Percentiles rank a stretch among this genome's conserved stretches.
These are phyloP conservation scores for Keqinozyma sinolaborantium DNA, from an alignment of 1,139 yeast species.

Conservation along the genomic window DNA sequence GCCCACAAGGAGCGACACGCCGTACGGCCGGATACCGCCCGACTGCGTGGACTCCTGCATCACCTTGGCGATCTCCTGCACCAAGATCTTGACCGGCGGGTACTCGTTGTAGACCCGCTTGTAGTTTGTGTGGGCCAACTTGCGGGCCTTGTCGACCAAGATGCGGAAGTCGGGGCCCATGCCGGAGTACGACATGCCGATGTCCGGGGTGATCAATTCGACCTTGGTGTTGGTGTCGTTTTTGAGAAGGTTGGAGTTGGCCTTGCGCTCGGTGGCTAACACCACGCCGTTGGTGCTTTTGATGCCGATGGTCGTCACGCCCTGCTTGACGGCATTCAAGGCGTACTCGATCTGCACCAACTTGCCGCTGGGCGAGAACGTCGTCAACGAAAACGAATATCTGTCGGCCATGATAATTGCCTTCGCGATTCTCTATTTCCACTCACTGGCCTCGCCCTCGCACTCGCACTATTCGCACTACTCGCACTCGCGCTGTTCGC, in stretches of 20 bases:
- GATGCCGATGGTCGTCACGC: slow-evolving; percentile 95
- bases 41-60: slow-evolving; percentile 99
- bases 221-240: slow-evolving; percentile 76
- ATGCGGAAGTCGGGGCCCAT: slow-evolving; percentile 99
- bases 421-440: too few relatives aligned
- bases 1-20: slow-evolving; percentile 90
- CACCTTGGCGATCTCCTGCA: slow-evolving; percentile 90
- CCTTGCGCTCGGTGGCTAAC: slow-evolving; percentile 92
- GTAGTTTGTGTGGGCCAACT: slow-evolving; percentile 88
- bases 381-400: slow-evolving; percentile 94
- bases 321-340: slow-evolving; percentile 94
- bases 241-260: slow-evolving; percentile 74
- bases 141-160: slow-evolving; percentile 88
- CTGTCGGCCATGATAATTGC: slow-evolving; percentile 78
- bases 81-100: slow-evolving; percentile 93
- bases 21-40: slow-evolving; percentile 98
- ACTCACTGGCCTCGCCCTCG: too few relatives aligned
- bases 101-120: slow-evolving; percentile 93
- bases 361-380: slow-evolving; percentile 97
- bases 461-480: too few relatives aligned
- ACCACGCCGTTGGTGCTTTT: slow-evolving; percentile 96
- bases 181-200: slow-evolving; percentile 96
- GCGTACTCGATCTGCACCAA: slow-evolving; percentile 98
- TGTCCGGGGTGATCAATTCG: slow-evolving; percentile 85
- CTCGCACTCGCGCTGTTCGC: background rate